phyloP scores from a whole-genome alignment of 441 rosid genomes.

The Pelargonium citronellum region DNA sequence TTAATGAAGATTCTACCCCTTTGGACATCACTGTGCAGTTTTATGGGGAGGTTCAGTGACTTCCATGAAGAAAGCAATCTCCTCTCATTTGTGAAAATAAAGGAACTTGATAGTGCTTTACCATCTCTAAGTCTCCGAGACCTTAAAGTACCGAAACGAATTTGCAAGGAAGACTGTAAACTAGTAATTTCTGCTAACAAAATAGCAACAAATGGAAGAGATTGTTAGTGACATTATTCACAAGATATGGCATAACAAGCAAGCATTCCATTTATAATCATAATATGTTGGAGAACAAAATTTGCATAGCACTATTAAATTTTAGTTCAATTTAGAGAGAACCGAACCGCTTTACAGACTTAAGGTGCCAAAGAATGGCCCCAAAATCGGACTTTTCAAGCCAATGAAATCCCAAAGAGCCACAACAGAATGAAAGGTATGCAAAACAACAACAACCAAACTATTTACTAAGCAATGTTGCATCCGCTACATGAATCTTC shows the following conservation, averaged over 20 bases:
- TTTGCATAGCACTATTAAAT: background rate
- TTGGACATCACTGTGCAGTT: constrained; percentile 14
- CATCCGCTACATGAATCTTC: no score
- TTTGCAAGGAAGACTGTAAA: constrained; percentile 60
- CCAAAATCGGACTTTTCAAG: no score
- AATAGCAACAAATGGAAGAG: background rate
- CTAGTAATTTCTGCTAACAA: constrained; percentile 57
- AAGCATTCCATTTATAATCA: background rate
- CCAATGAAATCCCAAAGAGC: background rate
- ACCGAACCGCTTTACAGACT: background rate
- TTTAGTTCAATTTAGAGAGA: background rate
- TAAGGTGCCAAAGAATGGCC: background rate
- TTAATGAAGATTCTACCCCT: constrained; percentile 35
- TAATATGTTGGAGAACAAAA: no score
- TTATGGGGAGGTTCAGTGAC: constrained; percentile 34
- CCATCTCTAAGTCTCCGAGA: constrained; percentile 34
- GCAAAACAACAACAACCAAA: background rate
- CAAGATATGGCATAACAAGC: background rate
- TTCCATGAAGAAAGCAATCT: constrained; percentile 32
- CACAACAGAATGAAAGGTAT: background rate
- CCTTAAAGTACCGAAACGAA: constrained; percentile 46
- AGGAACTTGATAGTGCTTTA: constrained; percentile 41
- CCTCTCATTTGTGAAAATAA: constrained; percentile 30
- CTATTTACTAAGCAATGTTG: no score
- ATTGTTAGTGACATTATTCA: background rate